Evolutionary conservation across 2,329 filamentous ascomycete genomes (phyloP).

Genomic region (Penicillium sp.): DNA sequence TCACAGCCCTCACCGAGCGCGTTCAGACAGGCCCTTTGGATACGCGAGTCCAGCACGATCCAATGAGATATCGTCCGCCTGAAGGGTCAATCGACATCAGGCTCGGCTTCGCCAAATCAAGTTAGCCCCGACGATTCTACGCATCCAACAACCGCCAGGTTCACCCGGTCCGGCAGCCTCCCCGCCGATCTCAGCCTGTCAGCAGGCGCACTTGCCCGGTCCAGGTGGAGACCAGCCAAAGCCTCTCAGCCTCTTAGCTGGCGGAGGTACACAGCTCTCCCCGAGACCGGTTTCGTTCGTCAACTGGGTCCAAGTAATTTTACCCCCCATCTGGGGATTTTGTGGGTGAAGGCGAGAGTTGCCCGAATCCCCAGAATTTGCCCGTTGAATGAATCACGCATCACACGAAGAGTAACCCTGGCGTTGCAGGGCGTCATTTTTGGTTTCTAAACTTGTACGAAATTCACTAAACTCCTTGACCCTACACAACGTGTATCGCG

Average conservation of each 20-base stretch:
- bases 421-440: background rate
- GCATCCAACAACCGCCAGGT: conserved; percentile 2
- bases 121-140: conserved; percentile 11
- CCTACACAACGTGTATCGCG: no score
- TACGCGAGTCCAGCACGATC: conserved; percentile 13
- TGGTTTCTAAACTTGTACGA: background rate
- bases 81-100: conserved; percentile 3
- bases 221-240: background rate
- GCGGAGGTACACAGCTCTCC: background rate
- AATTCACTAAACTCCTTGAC: no score
- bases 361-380: background rate
- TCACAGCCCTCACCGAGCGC: background rate
- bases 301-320: background rate
- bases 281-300: background rate
- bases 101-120: conserved; percentile 20
- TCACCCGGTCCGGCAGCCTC: conserved; percentile 1
- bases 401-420: background rate
- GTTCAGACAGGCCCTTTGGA: conserved; percentile 1
- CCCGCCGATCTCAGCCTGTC: conserved; percentile 20
- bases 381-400: background rate
- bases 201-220: conserved; percentile 1
- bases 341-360: background rate
- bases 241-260: background rate
- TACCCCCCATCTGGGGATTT: background rate
- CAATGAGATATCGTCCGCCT: background rate